Base-by-base conservation (phyloP, 2,329 filamentous ascomycete genomes). In the Setomelanomma holmii region DNA sequence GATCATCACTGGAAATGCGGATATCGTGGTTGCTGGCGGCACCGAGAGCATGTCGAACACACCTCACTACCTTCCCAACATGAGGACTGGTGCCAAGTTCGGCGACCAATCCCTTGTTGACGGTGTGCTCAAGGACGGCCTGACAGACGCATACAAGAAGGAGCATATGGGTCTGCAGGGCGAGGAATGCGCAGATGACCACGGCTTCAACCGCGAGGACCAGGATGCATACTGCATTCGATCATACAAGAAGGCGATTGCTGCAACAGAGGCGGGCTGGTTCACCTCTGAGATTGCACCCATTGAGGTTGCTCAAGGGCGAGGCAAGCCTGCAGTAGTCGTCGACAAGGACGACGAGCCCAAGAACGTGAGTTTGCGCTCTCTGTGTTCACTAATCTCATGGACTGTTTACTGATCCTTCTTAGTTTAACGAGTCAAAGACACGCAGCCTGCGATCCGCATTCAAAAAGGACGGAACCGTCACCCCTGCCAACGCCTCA, bases 11-110 rank as follows among this genome's bases (percentile, higher is more conserved):
- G 93, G 95, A 65, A 96, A 91, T 74, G 93, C 93, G 61, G 88
- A 91, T 66, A 88, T 97, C 62, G 87, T 99, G 61, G 91, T 99
- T 54, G 95, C 93, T 61, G 95, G 93, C 72, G 95, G 95, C 67
- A 87, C 93, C 64, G 95, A 99, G 82, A 96, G 92, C 82, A 99
- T 99, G 95, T 96, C 93, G 73, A 98, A 98, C 81, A 84, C 89
- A 48, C 95, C 95, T 45, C 93, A 99, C 82, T 99, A 99, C 82
- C 89, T 97, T 46, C 90, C 92, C 61, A 90, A 82, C 76, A 83
- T 96, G 67, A 90, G 95, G 76, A 89, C 79, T 63, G 95, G 95
- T 64, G 87, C 89, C 77, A 98, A 98, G 81, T 99, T 96, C 78
- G 95, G 95, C 68, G 86, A 98, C 79, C 89, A 93, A 80, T 86